These are phyloP conservation scores for Pseudocercospora vitis DNA, from an alignment of 2,329 filamentous ascomycete species.

Conservation along the genomic window DNA sequence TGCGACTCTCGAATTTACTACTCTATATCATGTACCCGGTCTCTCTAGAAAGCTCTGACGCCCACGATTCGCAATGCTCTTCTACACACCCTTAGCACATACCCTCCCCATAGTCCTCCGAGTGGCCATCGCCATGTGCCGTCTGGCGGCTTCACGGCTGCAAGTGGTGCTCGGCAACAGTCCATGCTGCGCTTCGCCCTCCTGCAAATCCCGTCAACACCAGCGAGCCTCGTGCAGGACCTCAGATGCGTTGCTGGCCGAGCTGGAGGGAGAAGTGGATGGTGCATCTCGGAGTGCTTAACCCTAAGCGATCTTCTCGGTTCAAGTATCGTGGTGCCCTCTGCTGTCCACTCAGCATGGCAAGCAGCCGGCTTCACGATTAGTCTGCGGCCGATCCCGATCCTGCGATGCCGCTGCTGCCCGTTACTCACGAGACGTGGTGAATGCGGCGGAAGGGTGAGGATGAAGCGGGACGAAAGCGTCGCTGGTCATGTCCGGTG, in stretches of 20 bases:
- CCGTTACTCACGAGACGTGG: constrained; percentile 13
- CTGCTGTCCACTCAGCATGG: constrained; percentile 42
- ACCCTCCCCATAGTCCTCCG: constrained; percentile 80
- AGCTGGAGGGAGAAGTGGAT: constrained; percentile 38
- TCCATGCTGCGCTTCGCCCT: constrained; percentile 35
- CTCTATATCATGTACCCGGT: constrained; percentile 26
- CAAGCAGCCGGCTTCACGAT: constrained; percentile 68
- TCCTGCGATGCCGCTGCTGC: constrained; percentile 13
- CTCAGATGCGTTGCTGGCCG: constrained; percentile 51
- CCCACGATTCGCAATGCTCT: constrained; percentile 36
- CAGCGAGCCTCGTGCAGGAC: constrained; percentile 56
- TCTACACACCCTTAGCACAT: constrained; percentile 57
- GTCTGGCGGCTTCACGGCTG: constrained; percentile 48
- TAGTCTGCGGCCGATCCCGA: constrained; percentile 50
- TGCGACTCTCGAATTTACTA: constrained; percentile 16
- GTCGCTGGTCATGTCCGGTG: constrained; percentile 37
- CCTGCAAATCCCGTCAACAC: constrained; percentile 15
- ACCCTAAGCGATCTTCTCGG: constrained; percentile 82
- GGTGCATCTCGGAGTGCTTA: constrained; percentile 70
- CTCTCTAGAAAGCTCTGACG: constrained; percentile 16
- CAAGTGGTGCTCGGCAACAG: constrained; percentile 24
- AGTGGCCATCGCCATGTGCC: constrained; percentile 67
- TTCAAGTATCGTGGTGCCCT: constrained; percentile 50
- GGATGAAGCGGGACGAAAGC: constrained; percentile 33
- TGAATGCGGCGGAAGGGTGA: constrained; percentile 17